Percentiles rank a stretch among this genome's conserved stretches.
phyloP scores from a whole-genome alignment of 495 filamentous ascomycete genomes.

The Penicillium steckii region DNA sequence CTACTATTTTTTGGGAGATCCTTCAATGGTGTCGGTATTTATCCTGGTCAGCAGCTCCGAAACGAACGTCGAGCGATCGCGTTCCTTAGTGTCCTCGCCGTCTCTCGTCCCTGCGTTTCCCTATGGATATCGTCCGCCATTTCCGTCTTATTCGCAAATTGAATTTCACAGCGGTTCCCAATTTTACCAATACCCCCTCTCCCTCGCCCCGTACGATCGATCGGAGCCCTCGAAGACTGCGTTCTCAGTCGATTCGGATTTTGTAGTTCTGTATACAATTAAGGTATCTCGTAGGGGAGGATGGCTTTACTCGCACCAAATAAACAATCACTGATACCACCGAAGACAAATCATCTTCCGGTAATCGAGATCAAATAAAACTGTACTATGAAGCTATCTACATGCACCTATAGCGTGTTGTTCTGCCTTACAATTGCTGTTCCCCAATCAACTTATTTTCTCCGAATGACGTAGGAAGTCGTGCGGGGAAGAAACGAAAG shows the following conservation, averaged over 20 bases:
- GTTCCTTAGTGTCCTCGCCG: slow-evolving; percentile 24
- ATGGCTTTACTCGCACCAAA: neutral
- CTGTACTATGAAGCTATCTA: too few species aligned
- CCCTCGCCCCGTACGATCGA: slow-evolving; percentile 30
- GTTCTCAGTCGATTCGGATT: slow-evolving; percentile 4
- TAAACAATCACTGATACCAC: neutral
- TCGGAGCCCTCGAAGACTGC: slow-evolving; percentile 17
- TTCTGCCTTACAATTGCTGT: neutral
- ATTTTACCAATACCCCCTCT: slow-evolving; percentile 26
- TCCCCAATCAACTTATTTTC: neutral
- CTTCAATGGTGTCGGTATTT: slow-evolving; percentile 28
- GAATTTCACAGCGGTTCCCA: slow-evolving; percentile 35
- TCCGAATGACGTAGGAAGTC: neutral
- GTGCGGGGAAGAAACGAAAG: too few species aligned
- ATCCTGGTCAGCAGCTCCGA: slow-evolving; percentile 46
- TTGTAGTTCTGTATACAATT: slow-evolving; percentile 14
- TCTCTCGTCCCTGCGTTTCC: slow-evolving; percentile 36
- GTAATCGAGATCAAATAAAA: neutral
- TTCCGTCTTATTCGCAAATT: slow-evolving; percentile 34
- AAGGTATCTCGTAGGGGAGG: neutral
- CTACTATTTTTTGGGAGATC: neutral
- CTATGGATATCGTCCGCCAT: slow-evolving; percentile 34
- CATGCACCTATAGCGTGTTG: too few species aligned
- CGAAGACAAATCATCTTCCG: neutral
- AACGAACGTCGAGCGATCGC: slow-evolving; percentile 44